Evolutionary conservation across 2,329 filamentous ascomycete species (phyloP).

Genomic region (Diplodia sapinea): DNA sequence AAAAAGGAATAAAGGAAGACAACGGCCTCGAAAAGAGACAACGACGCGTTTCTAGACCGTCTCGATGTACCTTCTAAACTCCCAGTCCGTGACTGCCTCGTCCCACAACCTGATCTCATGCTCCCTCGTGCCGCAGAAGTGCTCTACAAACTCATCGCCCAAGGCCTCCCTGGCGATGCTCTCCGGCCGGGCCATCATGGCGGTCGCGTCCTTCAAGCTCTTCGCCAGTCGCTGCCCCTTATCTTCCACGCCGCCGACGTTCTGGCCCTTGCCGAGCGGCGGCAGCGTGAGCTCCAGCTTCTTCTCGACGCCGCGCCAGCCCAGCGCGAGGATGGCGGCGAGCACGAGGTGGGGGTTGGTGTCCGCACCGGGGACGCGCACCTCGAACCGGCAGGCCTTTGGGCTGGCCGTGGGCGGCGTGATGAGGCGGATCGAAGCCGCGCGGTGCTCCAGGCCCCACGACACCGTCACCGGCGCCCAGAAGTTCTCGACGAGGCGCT

Average conservation of each 20-base stretch:
- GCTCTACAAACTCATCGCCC: conserved; percentile 93
- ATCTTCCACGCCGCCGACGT: conserved; percentile 75
- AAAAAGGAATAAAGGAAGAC: not conserved
- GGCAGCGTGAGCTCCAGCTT: conserved; percentile 82
- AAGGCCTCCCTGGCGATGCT: conserved; percentile 94
- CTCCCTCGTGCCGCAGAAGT: conserved; percentile 88
- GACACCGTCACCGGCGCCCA: conserved; percentile 98
- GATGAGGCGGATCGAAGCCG: conserved; percentile 88
- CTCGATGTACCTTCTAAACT: conserved; percentile 78
- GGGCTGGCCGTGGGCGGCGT: conserved; percentile 83
- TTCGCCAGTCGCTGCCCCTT: conserved; percentile 80
- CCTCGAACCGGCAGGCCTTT: conserved; percentile 87
- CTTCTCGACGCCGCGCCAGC: conserved; percentile 91
- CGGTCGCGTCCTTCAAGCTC: conserved; percentile 82
- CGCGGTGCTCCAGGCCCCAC: conserved; percentile 95
- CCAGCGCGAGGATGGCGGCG: conserved; percentile 82
- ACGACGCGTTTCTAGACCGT: conserved; percentile 59
- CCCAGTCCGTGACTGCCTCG: conserved; percentile 96
- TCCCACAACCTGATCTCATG: conserved; percentile 93
- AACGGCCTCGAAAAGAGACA: not conserved
- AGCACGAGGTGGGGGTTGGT: conserved; percentile 88
- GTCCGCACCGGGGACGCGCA: conserved; percentile 93
- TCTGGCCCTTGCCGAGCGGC: conserved; percentile 82
- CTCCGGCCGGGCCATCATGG: conserved; percentile 73
- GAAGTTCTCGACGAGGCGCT: conserved; percentile 97